A percentile compares a stretch with the other conserved stretches of the same genome.
Evolutionary conservation across 2,329 filamentous ascomycete genomes (phyloP).

Genomic region (Colletotrichum sp.): DNA sequence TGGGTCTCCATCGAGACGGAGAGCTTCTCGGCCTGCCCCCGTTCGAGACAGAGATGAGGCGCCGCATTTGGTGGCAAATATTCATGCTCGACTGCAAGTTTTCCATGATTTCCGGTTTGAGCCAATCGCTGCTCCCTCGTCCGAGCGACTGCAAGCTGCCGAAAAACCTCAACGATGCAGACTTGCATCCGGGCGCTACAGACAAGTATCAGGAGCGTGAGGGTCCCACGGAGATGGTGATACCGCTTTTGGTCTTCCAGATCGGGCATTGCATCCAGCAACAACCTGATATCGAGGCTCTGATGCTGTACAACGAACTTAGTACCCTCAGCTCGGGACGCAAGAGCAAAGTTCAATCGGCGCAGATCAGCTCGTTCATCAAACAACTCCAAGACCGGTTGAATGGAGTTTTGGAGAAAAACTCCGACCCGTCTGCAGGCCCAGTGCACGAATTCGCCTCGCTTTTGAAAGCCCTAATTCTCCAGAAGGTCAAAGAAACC

Average conservation of each 20-base stretch:
- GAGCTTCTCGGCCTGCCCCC: slow-evolving; percentile 58
- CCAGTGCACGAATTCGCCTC: slow-evolving; percentile 56
- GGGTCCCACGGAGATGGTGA: slow-evolving; percentile 65
- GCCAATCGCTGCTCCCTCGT: slow-evolving; percentile 58
- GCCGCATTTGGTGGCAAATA: slow-evolving; percentile 70
- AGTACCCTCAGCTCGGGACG: slow-evolving; percentile 1
- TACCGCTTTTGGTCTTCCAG: slow-evolving; percentile 55
- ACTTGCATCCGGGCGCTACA: slow-evolving; percentile 61
- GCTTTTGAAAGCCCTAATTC: slow-evolving; percentile 49
- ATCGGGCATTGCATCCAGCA: slow-evolving; percentile 53
- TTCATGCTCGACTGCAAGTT: slow-evolving; percentile 62
- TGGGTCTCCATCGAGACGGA: slow-evolving; percentile 70
- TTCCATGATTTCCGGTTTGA: slow-evolving; percentile 63
- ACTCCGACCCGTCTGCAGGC: slow-evolving; percentile 56
- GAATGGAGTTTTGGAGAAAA: slow-evolving; percentile 48
- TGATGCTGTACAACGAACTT: slow-evolving; percentile 35
- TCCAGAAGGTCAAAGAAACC: slow-evolving; percentile 52
- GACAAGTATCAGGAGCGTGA: slow-evolving; percentile 52
- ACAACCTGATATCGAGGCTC: slow-evolving; percentile 48
- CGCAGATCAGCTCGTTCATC: slow-evolving; percentile 44
- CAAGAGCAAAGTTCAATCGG: slow-evolving; percentile 6
- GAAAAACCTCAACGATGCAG: slow-evolving; percentile 66
- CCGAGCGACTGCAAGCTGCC: slow-evolving; percentile 60
- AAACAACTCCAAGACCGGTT: slow-evolving; percentile 46
- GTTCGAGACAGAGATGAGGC: slow-evolving; percentile 70